phyloP scores from a whole-genome alignment of 176 grass and related monocot genomes.

The Coix lacrymajobi region DNA sequence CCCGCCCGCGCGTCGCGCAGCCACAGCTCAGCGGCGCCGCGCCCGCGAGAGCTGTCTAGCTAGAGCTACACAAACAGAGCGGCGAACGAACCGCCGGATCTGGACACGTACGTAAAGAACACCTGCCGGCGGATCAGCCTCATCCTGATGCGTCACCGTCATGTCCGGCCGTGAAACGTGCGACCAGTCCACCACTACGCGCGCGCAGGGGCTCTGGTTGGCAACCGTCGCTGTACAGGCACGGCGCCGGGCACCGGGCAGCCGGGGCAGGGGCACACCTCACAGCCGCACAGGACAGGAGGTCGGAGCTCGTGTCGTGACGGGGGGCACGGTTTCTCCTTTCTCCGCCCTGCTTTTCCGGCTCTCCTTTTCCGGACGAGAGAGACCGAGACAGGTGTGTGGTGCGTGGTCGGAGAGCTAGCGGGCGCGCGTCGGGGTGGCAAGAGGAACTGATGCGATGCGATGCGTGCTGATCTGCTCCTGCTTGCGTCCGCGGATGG shows the following conservation, averaged over 20 bases:
- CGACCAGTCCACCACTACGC: not conserved
- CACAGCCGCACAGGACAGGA: no score
- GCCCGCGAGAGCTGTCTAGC: not conserved
- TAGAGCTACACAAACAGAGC: not conserved
- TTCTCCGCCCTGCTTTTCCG: not conserved
- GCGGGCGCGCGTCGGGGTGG: not conserved
- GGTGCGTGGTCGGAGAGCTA: not conserved
- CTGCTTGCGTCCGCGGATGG: not conserved
- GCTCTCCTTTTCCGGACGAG: not conserved
- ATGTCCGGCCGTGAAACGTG: not conserved
- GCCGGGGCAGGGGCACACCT: no score
- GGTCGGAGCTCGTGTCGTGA: not conserved
- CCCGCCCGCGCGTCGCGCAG: not conserved
- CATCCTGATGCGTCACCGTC: no score
- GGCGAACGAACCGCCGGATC: not conserved
- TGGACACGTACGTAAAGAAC: no score
- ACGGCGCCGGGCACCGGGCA: not conserved
- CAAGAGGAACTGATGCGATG: not conserved
- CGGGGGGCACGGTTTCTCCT: no score
- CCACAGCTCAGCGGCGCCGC: not conserved
- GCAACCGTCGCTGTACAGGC: no score
- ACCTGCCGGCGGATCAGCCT: no score
- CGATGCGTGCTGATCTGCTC: not conserved
- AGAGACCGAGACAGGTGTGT: slow-evolving; percentile 6
- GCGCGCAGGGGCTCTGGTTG: no score